These are phyloP conservation scores for Pharus latifolius DNA, from an alignment of 176 grass and related monocot genomes.

Conservation along the genomic window DNA sequence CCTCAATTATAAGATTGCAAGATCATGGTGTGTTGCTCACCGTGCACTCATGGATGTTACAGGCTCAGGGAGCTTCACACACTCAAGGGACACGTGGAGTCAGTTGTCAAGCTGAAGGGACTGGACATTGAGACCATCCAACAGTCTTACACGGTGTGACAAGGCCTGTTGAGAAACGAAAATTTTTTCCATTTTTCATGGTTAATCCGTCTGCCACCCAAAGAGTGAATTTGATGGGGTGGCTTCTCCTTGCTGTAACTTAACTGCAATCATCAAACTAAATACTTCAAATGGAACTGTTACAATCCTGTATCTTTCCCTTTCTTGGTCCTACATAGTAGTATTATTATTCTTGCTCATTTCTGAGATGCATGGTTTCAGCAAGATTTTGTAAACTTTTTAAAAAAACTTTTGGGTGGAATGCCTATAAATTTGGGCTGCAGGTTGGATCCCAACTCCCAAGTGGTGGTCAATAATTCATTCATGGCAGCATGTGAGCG, in stretches of 20 bases:
- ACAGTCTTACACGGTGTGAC: constrained; percentile 62
- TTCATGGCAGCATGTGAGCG: constrained; percentile 1
- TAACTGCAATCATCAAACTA: not conserved
- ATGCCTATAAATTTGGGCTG: too few species aligned
- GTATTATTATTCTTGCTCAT: not conserved
- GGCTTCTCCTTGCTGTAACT: constrained; percentile 5
- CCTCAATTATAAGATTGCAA: not conserved
- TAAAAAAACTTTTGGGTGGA: too few species aligned
- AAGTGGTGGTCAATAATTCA: too few species aligned
- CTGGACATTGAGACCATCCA: constrained; percentile 69
- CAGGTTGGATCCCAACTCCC: too few species aligned
- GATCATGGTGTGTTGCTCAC: not conserved
- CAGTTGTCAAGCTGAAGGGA: constrained; percentile 65
- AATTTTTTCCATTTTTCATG: not conserved
- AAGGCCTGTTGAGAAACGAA: not conserved
- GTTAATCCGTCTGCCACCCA: not conserved
- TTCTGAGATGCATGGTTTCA: not conserved
- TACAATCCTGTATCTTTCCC: not conserved
- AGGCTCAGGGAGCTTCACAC: constrained; percentile 65
- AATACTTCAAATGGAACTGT: not conserved
- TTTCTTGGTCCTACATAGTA: not conserved
- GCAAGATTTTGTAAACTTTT: too few species aligned
- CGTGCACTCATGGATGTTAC: not conserved
- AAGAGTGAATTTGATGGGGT: constrained; percentile 12
- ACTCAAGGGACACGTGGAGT: constrained; percentile 67